Conservation (phyloP, 768 basidiomycete species). For the Leucosporidium yakuticum region DNA sequence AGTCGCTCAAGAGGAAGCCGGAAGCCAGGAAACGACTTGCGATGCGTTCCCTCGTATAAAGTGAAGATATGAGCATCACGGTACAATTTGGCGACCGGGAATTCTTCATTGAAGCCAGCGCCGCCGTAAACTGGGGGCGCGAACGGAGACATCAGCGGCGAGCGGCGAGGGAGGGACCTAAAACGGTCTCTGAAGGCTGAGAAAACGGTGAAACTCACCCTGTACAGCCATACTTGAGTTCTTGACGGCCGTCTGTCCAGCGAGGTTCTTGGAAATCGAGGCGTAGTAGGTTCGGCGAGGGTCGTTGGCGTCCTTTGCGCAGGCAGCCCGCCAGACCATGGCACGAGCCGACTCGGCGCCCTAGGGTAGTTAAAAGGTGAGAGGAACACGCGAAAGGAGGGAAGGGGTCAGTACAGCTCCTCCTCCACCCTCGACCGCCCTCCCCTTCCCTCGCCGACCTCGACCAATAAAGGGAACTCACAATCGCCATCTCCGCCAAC, state of each 20-base stretch:
- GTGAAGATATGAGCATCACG: slow-evolving; percentile 41
- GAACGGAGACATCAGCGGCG: background rate
- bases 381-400: too few relatives aligned
- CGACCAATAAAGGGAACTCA: too few relatives aligned
- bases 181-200: background rate
- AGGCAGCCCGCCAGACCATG: slow-evolving; percentile 44
- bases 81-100: slow-evolving; percentile 45
- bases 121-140: background rate
- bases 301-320: slow-evolving; percentile 44
- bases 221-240: slow-evolving; percentile 46
- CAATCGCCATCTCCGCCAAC: slow-evolving; percentile 48
- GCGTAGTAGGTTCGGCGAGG: slow-evolving; percentile 45
- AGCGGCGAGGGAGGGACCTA: background rate
- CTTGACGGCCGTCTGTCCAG: slow-evolving; percentile 43
- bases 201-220: slow-evolving; percentile 37
- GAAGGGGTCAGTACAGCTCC: too few relatives aligned
- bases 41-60: slow-evolving; percentile 39
- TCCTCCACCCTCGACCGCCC: too few relatives aligned
- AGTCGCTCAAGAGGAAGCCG: too few relatives aligned
- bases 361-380: too few relatives aligned
- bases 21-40: too few relatives aligned
- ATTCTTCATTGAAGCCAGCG: slow-evolving; percentile 31
- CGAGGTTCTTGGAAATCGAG: slow-evolving; percentile 46
- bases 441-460: too few relatives aligned
- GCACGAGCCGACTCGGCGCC: slow-evolving; percentile 25